Evolutionary conservation across 1,284 basidiomycete species (phyloP), one percentile per base, ranked within the genome.

Genomic region (Meira miltonrushii): DNA sequence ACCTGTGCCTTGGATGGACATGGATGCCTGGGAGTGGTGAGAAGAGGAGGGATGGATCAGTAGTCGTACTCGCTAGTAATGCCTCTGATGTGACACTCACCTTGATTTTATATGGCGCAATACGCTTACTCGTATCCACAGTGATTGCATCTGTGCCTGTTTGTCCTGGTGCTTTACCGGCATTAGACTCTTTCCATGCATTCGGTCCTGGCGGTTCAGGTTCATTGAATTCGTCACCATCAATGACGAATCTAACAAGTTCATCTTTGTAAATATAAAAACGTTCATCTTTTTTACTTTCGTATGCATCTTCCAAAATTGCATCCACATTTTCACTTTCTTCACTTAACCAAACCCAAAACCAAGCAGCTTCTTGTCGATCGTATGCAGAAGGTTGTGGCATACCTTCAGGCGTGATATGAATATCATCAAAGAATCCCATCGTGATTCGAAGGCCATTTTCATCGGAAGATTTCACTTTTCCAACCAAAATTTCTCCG

Each of bases 351-450:
- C 77, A 74, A 37, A 80, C 67, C 79, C 79, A 81, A 69, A 79
- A 80, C 67, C 70, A 79, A 33, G 77, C 67, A n/a, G 74, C 67
- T 21, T 79, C 76, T 48, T 75, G 73, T 55, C 78, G 76, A 65
- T 81, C 80, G 48, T 77, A 92, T 2, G 88, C 85, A 37, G 84
- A 85, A 1, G 88, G 88, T 68, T 86, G 84, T 3, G 89, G 81
- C 83, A 93, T 57, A 80, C 84, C 38, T 79, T 80, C 46, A 82
- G 88, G 74, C 0, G 80, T 80, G 50, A 97, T 84, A 75, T 90
- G 89, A 40, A 97, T 87, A 72, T 96, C 92, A 76, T 94, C 90
- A 74, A 97, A 98, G 81, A 98, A 97, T 13, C 87, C 88, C 39
- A 95, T 79, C 8, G 88, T 86, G 38, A 96, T 91, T 94, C 69